Base-by-base conservation (phyloP, 2,329 filamentous ascomycete species). In the Fusarium devonianum region DNA sequence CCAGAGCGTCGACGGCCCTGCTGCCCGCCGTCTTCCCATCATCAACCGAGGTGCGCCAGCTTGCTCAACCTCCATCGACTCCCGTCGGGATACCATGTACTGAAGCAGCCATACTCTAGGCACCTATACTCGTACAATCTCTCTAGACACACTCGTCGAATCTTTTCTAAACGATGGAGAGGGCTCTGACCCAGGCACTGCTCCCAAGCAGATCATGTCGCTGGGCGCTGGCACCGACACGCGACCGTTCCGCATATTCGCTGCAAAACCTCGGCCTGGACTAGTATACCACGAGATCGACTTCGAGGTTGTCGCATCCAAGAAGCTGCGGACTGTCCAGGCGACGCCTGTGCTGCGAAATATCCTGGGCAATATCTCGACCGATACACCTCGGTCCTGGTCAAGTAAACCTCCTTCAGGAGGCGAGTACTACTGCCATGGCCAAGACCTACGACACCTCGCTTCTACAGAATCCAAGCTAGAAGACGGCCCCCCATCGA, bases 141-240 rank as follows among this genome's bases (percentile, higher is more conserved):
- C 89, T 17, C 86, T 99, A 56, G 92, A 99, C 72, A 76, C 73
- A 10, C 82, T 99, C 1, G 83, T 97, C 29, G 70, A 82, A 40
- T 77, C 76, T 7, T 97, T 97, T 65, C 76, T 97, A 10, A 69
- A 74, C 4, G 64, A 68, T 9, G 61, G 66, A 26, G 63, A 67
- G 16, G 53, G 62, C 4, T 57, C 58, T 2, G 57, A 63, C 23
- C 59, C 62, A n/a, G 19, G 53, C 14, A 17, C 49, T 18, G 42
- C 64, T 3, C 53, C 73, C 33, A 84, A 83, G 54, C 94, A 99
- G 69, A 91, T 99, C 51, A 81, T 99, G 53, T 97, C 92, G 0
- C 81, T 99, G 1, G 94, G 94, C 21, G 93, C 94, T 12, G 94
- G 94, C 17, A 96, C 92, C 9, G 94, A 99, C 69, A 97, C 94